These are phyloP conservation scores for Coemansia sp. DNA, from an alignment of 192 early-diverging fungal genomes.

Conservation along the genomic window DNA sequence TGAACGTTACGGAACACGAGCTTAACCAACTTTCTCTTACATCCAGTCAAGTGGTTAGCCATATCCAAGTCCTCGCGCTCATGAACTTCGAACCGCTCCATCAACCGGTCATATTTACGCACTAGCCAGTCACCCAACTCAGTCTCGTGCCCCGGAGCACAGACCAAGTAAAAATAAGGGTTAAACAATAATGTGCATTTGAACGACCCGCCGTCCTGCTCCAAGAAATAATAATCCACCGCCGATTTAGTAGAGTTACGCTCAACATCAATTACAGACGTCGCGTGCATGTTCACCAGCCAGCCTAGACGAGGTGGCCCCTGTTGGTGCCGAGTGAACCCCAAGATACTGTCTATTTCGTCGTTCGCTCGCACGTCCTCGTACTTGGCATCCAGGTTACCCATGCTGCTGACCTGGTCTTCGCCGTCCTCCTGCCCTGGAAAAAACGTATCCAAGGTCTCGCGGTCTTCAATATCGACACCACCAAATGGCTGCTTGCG, in stretches of 20 bases:
- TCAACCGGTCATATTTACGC: constrained; percentile 67
- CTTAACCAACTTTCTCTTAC: constrained; percentile 72
- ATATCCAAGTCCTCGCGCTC: constrained; percentile 86
- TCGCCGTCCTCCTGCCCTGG: constrained; percentile 10
- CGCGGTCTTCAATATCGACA: not conserved
- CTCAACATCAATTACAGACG: constrained; percentile 67
- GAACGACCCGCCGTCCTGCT: constrained; percentile 87
- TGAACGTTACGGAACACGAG: constrained; percentile 83
- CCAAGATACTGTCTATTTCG: constrained; percentile 65
- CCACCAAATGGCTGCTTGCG: constrained; percentile 30
- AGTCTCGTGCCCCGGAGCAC: constrained; percentile 73
- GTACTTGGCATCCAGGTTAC: constrained; percentile 28
- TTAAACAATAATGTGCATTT: constrained; percentile 83
- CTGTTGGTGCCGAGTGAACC: constrained; percentile 71
- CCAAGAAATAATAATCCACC: constrained; percentile 92
- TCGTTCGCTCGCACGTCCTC: constrained; percentile 40
- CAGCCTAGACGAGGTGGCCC: constrained; percentile 82
- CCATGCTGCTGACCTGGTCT: constrained; percentile 23
- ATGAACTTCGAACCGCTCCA: constrained; percentile 67
- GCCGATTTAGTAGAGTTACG: constrained; percentile 70
- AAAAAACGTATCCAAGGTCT: constrained; percentile 15
- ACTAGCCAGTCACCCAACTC: constrained; percentile 88
- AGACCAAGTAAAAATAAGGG: constrained; percentile 91
- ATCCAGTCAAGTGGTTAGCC: constrained; percentile 90
- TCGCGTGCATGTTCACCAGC: constrained; percentile 96